Conservation (phyloP, 2,329 filamentous ascomycete genomes). For the Diaporthe sp. region DNA sequence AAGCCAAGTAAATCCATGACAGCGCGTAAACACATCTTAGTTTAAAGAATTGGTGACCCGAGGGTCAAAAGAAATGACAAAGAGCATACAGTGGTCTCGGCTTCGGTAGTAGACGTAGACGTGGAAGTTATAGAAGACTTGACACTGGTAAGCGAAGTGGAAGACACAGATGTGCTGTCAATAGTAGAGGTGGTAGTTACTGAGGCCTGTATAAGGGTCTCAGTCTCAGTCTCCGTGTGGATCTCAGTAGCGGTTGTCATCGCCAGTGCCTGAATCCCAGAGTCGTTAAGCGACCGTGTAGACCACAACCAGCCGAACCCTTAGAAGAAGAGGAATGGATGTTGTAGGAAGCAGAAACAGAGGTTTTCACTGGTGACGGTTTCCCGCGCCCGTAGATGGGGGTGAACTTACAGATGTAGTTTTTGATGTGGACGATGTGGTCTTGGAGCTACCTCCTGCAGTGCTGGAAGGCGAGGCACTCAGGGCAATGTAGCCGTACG, state of each 20-base stretch:
- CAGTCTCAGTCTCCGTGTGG: constrained; percentile 48
- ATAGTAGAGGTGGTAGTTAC: constrained; percentile 49
- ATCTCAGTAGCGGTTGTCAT: constrained; percentile 40
- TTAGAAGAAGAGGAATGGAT: constrained; percentile 27
- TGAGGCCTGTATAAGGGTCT: constrained; percentile 54
- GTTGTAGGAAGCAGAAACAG: constrained; percentile 12
- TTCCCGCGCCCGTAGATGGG: neutral
- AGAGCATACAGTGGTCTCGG: constrained; percentile 35
- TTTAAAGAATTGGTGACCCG: neutral
- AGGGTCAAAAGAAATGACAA: constrained; percentile 5
- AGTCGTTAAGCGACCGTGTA: constrained; percentile 40
- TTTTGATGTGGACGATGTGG: constrained; percentile 36
- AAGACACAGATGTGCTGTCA: constrained; percentile 50
- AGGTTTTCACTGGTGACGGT: neutral
- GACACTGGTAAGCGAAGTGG: constrained; percentile 41
- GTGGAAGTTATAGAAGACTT: constrained; percentile 39
- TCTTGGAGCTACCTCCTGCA: constrained; percentile 42
- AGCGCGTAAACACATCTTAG: neutral
- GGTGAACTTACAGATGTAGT: constrained; percentile 43
- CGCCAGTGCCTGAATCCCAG: constrained; percentile 46
- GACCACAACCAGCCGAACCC: constrained; percentile 32
- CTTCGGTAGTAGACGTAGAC: constrained; percentile 33
- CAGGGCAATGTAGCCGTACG: constrained; percentile 77
- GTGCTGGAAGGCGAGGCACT: constrained; percentile 70
- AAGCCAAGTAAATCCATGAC: neutral